Percentiles rank a stretch among this genome's conserved stretches.
Conservation (phyloP, 2,329 filamentous ascomycete species). For the Colletotrichum tropicicola region DNA sequence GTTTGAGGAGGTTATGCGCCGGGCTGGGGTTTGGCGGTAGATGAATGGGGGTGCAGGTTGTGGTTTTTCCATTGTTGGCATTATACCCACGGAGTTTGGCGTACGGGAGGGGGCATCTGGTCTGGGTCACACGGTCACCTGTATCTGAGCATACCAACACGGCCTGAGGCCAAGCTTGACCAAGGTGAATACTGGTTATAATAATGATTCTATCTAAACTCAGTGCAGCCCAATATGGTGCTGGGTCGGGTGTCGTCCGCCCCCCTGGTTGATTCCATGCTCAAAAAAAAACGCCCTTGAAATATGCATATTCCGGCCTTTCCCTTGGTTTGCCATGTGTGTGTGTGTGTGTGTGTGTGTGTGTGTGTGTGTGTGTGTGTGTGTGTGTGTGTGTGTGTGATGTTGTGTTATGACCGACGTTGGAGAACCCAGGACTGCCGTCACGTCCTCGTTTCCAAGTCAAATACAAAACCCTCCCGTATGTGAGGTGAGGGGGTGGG, state of each 20-base stretch:
- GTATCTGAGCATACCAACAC: no score
- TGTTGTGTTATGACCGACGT: not conserved
- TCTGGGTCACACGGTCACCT: not conserved
- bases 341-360: no score
- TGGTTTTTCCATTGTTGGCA: not conserved
- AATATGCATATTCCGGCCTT: constrained; percentile 27
- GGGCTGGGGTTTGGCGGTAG: constrained; percentile 85
- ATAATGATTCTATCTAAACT: constrained; percentile 26
- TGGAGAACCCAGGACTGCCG: not conserved
- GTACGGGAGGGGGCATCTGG: not conserved
- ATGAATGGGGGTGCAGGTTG: not conserved
- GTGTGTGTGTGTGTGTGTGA: no score
- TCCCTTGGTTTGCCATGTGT: constrained; percentile 6
- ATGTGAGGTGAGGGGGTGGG: not conserved
- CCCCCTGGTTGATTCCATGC: constrained; percentile 12
- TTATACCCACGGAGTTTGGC: constrained; percentile 23
- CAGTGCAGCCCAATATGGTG: constrained; percentile 6
- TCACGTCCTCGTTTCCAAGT: constrained; percentile 1
- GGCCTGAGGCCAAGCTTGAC: not conserved
- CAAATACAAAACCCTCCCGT: constrained; percentile 8
- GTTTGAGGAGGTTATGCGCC: constrained; percentile 86
- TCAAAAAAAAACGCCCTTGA: constrained; percentile 23
- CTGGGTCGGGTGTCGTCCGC: not conserved
- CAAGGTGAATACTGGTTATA: constrained; percentile 5
- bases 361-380: no score